Base-by-base conservation (phyloP, 495 filamentous ascomycete genomes). In the Penicillium nucicola region DNA sequence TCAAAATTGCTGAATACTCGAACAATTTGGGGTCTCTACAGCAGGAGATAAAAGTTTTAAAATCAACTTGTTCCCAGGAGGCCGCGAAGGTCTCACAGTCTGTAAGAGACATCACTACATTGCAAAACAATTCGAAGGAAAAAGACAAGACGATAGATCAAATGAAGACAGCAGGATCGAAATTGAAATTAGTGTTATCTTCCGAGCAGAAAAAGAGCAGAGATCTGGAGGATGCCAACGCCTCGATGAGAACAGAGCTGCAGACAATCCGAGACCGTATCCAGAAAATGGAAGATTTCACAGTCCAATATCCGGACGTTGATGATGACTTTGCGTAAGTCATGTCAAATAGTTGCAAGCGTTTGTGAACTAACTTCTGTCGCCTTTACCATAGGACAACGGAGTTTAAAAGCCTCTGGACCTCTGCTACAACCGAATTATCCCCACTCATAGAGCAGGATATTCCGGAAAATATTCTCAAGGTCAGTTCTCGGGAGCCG, bases 131-230 rank as follows among this genome's bases (percentile, higher is more conserved):
- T 38, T 23, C 53, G 19, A 61, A 58, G 45, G 51, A 57, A 5
- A 55, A 52, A 38, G 58, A 61, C 20, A 58, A 43, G 30, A 43
- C 23, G 1, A 51, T 61, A 8, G 51, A 58, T 22, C 14, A 55
- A 47, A 51, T 61, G 23, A 61, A 58, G 44, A 43, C 45, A 13
- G 51, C 42, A 28, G 35, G 51, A 30, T 57, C 47, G 10, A 55
- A 45, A 12, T 14, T 58, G 5, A 58, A 58, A 46, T 40, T 11
- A 40, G 36, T 37, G 10, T 17, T 51, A 20, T 42, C 34, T 17
- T 43, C 23, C 1, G 37, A 45, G 31, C 37, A 61, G 45, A 43
- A 50, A 14, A 55, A 52, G 12, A 55, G 13, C 1, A 30, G 36
- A 42, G 46, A 52, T 12, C 48, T 57, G 7, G 35, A 58, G 34